Base-by-base conservation (phyloP, 345 rosid species). In the Chamaenerion angustifolium region DNA sequence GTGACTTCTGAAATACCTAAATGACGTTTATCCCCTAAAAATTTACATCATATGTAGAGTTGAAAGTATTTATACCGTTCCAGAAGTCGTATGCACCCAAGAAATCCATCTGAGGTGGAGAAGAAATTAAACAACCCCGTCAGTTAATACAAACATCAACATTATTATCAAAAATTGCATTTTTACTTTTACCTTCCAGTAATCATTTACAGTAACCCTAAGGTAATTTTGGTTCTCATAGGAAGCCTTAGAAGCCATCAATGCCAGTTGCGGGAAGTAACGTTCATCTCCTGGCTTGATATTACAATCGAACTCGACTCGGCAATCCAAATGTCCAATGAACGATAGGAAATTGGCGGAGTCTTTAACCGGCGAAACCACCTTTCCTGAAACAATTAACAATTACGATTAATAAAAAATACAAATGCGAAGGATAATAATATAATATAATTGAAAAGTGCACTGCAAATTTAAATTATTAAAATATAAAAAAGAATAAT, bases 181-280 rank as follows among this genome's bases (percentile, higher is more conserved):
- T 45, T 15, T 21, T 21, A 21, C 4, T 21, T 21, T 12, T 65
- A 77, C 88, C 82, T 76, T 63, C 94, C 96, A 88, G 31, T 68
- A 64, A 14, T 62, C 48, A 5, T 55, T 51, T 42, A 82, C 81
- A 3, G 59, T 57, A n/a, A 57, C 11, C 59, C 68, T 0, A 2
- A 76, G 56, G 63, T 67, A 73, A 54, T 77, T 78, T 10, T 62
- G 49, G 59, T 88, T 84, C 71, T 88, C 90, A 9, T 84, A 84
- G 1, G 79, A 64, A 40, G 73, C 59, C 67, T 84, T 88, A 9
- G 81, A 56, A 58, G 92, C 72, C 94, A 84, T 78, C 42, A 84
- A 55, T 15, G 85, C 65, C 23, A 88, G 73, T 19, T 71, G 69
- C 11, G 81, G 69, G 49, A 56, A 50, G 62, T 79, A 81, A 51